These are phyloP conservation scores for Persicaria tinctoria DNA, from an alignment of 148 eudicot species.

Conservation along the genomic window DNA sequence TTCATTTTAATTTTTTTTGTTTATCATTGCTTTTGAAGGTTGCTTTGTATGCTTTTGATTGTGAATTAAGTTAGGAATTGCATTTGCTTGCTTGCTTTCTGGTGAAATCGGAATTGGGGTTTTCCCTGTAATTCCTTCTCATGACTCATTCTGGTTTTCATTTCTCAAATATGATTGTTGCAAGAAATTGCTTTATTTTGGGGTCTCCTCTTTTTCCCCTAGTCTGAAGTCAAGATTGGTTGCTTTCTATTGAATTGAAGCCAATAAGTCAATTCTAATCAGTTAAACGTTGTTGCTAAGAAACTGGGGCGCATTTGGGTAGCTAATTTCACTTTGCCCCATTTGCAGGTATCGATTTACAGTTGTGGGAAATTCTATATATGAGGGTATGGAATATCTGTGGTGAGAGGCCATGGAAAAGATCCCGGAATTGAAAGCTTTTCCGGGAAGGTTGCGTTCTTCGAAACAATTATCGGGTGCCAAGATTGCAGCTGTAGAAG, in stretches of 20 bases:
- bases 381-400: conserved; percentile 28
- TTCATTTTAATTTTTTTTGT: neutral
- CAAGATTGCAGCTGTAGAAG: conserved; percentile 27
- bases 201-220: neutral
- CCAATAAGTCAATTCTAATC: neutral
- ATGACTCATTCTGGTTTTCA: neutral
- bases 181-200: neutral
- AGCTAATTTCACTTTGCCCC: neutral
- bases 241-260: neutral
- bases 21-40: neutral
- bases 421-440: conserved; percentile 33
- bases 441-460: conserved; percentile 33
- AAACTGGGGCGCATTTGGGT: neutral
- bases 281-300: neutral
- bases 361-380: neutral
- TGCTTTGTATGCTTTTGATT: neutral
- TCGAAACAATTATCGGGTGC: conserved; percentile 27
- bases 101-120: neutral
- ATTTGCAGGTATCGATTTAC: neutral
- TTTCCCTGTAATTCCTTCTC: neutral
- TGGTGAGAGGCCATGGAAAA: conserved; percentile 46
- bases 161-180: neutral
- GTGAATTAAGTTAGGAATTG: conserved; percentile 28
- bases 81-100: conserved; percentile 12
- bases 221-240: neutral